Conservation (phyloP, 2,329 filamentous ascomycete genomes). For the Pseudogymnoascus sp. region DNA sequence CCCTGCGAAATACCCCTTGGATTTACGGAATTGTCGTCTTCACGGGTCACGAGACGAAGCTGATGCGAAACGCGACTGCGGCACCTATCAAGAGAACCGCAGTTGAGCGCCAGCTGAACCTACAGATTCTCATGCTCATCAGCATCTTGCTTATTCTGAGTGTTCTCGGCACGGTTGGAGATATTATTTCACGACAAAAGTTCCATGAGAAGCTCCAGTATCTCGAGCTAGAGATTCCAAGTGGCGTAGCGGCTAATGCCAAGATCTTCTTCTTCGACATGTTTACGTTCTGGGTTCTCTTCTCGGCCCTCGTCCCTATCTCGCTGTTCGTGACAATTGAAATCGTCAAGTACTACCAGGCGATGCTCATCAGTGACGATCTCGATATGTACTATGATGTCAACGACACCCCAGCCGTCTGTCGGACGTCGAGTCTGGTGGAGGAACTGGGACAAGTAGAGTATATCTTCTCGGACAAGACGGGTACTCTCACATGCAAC, state of each 20-base stretch:
- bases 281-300: conserved; percentile 97
- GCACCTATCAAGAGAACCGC: conserved; percentile 96
- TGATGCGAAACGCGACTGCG: conserved; percentile 97
- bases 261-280: conserved; percentile 87
- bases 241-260: conserved; percentile 47
- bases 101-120: conserved; percentile 89
- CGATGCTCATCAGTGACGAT: conserved; percentile 95
- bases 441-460: conserved; percentile 98
- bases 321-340: conserved; percentile 97
- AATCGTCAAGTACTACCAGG: conserved; percentile 95
- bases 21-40: conserved; percentile 94
- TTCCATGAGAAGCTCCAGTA: conserved; percentile 60
- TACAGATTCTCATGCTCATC: conserved; percentile 84
- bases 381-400: conserved; percentile 96
- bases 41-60: conserved; percentile 94
- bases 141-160: conserved; percentile 77
- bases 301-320: conserved; percentile 92
- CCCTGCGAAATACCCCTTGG: conserved; percentile 93
- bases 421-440: conserved; percentile 89
- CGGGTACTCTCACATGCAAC: conserved; percentile 93
- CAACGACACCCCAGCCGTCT: conserved; percentile 90
- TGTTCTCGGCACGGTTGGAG: conserved; percentile 83
- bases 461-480: conserved; percentile 98
- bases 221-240: conserved; percentile 57
- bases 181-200: conserved; percentile 69